Percentiles rank a stretch among this genome's conserved stretches.
Evolutionary conservation across 148 eudicot genomes (phyloP).

Genomic region (Amaranthus hypochondriacus): DNA sequence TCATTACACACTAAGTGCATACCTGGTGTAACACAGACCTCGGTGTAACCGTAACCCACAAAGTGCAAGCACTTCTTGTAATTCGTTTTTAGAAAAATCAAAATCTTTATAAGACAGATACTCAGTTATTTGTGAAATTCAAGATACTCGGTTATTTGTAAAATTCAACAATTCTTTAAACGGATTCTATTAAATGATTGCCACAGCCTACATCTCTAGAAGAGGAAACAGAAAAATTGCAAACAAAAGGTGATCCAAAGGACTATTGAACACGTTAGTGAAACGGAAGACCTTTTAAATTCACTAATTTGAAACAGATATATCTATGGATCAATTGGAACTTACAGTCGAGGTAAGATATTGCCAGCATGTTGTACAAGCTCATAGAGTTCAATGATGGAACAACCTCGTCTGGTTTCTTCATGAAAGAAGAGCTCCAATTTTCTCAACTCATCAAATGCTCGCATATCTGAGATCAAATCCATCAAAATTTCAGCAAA

Average conservation of each 20-base stretch:
- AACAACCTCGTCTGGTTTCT: constrained; percentile 83
- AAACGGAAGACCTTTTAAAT: not conserved
- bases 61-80: not conserved
- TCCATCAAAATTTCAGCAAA: constrained; percentile 14
- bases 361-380: constrained; percentile 98
- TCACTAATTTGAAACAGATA: not conserved
- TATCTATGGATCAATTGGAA: not conserved
- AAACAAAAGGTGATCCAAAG: no score
- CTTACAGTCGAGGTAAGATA: constrained; percentile 95
- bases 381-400: constrained; percentile 89
- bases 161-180: not conserved
- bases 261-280: not conserved
- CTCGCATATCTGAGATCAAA: constrained; percentile 72
- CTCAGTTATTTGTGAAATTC: no score
- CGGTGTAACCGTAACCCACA: not conserved
- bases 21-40: no score
- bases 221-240: not conserved
- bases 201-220: not conserved
- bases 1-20: no score
- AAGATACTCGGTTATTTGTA: no score
- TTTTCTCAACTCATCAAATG: constrained; percentile 94
- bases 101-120: no score
- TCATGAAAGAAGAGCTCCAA: constrained; percentile 85
- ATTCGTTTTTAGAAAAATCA: no score
- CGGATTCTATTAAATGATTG: not conserved